Percentiles rank a stretch among this genome's conserved stretches.
Conservation (phyloP, 208 protist genomes). For the Trypanosoma boissoni region DNA sequence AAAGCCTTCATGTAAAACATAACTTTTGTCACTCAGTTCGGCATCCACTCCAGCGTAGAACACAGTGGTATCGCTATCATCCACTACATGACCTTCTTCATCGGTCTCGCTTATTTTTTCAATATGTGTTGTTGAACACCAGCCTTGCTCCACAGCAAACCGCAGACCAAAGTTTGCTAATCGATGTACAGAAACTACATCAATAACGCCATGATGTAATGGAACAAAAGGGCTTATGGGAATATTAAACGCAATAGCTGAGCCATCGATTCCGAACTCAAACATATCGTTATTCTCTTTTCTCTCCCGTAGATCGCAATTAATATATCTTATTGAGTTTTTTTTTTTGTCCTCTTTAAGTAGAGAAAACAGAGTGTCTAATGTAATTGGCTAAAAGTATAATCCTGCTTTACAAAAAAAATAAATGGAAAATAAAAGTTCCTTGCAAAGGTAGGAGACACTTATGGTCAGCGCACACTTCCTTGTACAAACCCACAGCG, state of each 20-base stretch:
- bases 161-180: constrained; percentile 50
- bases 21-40: constrained; percentile 23
- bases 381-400: no score
- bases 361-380: not conserved
- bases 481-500: no score
- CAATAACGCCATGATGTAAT: constrained; percentile 54
- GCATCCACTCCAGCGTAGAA: constrained; percentile 63
- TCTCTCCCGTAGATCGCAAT: no score
- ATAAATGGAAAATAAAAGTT: no score
- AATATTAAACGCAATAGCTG: constrained; percentile 48
- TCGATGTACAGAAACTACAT: constrained; percentile 46
- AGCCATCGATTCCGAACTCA: constrained; percentile 32
- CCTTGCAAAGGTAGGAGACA: no score
- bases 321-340: not conserved
- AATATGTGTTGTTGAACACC: constrained; percentile 20
- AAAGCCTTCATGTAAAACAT: constrained; percentile 28
- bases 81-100: constrained; percentile 20
- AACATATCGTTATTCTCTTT: constrained; percentile 24
- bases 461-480: no score
- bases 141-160: constrained; percentile 60
- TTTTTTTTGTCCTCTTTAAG: not conserved
- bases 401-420: no score
- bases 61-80: constrained; percentile 34
- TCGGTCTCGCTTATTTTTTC: constrained; percentile 17
- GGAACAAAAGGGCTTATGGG: constrained; percentile 54